Percentiles rank a stretch among this genome's conserved stretches.
These are phyloP conservation scores for Neurospora sp. DNA, from an alignment of 495 filamentous ascomycete species.

Conservation along the genomic window DNA sequence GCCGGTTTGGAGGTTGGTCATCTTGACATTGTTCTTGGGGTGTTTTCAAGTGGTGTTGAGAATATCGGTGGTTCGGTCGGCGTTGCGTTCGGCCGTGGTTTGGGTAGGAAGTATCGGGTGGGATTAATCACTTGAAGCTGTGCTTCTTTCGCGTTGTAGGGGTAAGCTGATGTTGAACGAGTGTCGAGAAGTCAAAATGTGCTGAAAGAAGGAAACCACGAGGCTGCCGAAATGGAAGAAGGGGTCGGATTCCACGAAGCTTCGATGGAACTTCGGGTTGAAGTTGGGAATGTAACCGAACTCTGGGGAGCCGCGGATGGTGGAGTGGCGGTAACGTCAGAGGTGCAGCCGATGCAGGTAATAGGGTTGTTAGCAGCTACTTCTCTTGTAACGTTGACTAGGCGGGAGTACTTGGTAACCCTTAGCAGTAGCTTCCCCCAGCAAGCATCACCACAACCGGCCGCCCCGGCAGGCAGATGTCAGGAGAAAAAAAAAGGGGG, in stretches of 20 bases:
- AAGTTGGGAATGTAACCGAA: neutral
- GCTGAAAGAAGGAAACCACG: neutral
- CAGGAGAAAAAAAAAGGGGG: neutral
- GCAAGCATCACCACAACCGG: neutral
- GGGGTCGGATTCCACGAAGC: neutral
- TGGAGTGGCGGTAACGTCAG: neutral
- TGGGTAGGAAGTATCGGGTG: neutral
- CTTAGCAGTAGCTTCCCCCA: neutral
- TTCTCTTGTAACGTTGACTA: neutral
- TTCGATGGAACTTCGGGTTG: neutral
- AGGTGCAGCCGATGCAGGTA: neutral
- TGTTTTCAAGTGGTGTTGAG: neutral
- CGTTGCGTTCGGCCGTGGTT: neutral
- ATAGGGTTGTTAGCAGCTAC: neutral
- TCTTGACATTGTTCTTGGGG: constrained; percentile 1
- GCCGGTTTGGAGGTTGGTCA: constrained; percentile 17
- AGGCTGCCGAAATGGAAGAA: neutral
- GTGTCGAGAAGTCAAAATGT: neutral
- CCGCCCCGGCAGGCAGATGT: neutral
- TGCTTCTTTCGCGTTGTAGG: neutral
- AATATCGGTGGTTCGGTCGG: neutral
- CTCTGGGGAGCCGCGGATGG: neutral
- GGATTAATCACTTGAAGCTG: neutral
- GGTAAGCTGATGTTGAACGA: neutral
- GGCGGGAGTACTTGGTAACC: neutral